Conservation (phyloP, 805 yeast species). For the Priceomyces medius region DNA sequence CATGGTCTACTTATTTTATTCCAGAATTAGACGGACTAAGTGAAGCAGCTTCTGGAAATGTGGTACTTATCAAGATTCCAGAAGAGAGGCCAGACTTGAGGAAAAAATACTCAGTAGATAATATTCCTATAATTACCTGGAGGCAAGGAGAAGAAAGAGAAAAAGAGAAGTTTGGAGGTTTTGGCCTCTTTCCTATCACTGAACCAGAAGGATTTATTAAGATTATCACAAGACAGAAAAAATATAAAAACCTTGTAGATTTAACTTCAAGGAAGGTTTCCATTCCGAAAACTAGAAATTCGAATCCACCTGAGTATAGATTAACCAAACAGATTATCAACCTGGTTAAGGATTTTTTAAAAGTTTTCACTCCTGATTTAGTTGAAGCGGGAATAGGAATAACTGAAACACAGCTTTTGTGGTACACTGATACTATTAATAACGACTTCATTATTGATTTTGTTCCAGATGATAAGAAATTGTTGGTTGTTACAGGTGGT, state of each 20-base stretch:
- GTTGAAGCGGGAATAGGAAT: conserved; percentile 1
- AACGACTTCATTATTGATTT: conserved; percentile 29
- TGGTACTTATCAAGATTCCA: conserved; percentile 34
- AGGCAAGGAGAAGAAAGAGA: conserved; percentile 24
- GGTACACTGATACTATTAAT: conserved; percentile 36
- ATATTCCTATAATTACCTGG: conserved; percentile 37
- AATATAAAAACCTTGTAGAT: conserved; percentile 29
- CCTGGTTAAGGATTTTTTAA: conserved; percentile 14
- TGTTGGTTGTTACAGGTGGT: conserved; percentile 33
- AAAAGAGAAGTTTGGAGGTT: conserved; percentile 21
- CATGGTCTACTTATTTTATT: conserved; percentile 25
- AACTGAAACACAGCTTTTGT: conserved; percentile 13
- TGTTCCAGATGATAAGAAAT: conserved; percentile 26
- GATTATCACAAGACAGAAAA: conserved; percentile 34
- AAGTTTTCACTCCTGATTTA: conserved; percentile 14
- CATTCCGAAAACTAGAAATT: conserved; percentile 19
- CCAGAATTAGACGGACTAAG: conserved; percentile 36
- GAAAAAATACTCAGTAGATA: conserved; percentile 28
- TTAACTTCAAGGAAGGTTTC: conserved; percentile 19
- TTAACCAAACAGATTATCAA: conserved; percentile 14
- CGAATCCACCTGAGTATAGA: conserved; percentile 13
- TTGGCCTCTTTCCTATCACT: conserved; percentile 33
- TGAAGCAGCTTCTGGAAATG: conserved; percentile 38
- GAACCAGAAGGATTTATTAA: conserved; percentile 37
- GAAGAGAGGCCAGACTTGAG: conserved; percentile 24